Evolutionary conservation across 2,329 filamentous ascomycete genomes (phyloP), one percentile per base, ranked within the genome.

Genomic region (Trichoderma hamatum): DNA sequence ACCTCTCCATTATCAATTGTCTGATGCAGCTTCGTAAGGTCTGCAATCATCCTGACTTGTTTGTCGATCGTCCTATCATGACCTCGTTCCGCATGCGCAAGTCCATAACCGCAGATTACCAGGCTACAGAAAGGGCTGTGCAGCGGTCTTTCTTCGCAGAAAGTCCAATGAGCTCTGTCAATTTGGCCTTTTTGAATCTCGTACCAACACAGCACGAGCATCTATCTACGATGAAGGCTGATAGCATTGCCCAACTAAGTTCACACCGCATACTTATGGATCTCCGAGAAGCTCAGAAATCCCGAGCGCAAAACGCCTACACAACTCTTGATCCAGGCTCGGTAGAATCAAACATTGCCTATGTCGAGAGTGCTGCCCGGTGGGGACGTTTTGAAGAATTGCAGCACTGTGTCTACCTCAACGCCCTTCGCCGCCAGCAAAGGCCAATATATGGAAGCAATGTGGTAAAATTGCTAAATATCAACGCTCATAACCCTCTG

Each of bases 1-100:
- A 97, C 78, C 88, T 99, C 72, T 97, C 94, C 21, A 97, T 99
- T 78, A 98, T 98, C 81, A 97, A 97, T 78, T 98, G 96, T 79
- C 83, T 99, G 63, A 97, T 99, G 94, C 96, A 97, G 77, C 84
- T 99, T 65, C 90, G 96, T 60, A 97, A 98, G 78, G 96, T 99
- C 63, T 99, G 96, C 85, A 99, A 99, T 74, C 96, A 99, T 76
- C 96, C 96, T 0, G 96, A 99, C 80, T 85, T 99, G 10, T 99
- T 99, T 75, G 92, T 98, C 73, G 97, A 97, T 70, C 89, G 96
- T 19, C 94, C 94, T 1, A 98, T 99, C 75, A 96, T 97, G 81
- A 99, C 95, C 0, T 98, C 96, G 1, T 97, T 97, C 78, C 93
- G 94, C 3, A 97, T 98, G 91, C 85, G 88, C 30, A 91, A 86